A percentile compares a stretch with the other conserved stretches of the same genome.
Conservation (phyloP, 495 filamentous ascomycete genomes). For the Tetracladium marchalianum region DNA sequence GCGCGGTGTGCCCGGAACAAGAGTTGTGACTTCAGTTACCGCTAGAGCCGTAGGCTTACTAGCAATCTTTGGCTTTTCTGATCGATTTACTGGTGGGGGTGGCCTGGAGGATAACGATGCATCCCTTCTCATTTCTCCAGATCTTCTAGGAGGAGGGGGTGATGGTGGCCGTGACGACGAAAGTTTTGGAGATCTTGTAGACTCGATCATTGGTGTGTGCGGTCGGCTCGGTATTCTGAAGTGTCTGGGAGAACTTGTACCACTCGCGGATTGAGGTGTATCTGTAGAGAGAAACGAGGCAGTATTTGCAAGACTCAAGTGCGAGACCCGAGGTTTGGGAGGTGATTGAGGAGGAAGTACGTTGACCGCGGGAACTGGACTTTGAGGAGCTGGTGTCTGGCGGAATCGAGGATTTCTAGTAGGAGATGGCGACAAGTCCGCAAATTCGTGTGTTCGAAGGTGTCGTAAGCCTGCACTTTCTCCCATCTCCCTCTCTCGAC, state of each 20-base stretch:
- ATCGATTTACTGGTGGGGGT: constrained; percentile 71
- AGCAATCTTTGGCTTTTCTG: constrained; percentile 69
- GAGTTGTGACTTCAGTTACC: constrained; percentile 18
- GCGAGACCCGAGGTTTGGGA: constrained; percentile 35
- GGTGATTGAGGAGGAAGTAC: constrained; percentile 71
- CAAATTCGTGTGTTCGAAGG: constrained; percentile 4
- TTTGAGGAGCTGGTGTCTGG: constrained; percentile 4
- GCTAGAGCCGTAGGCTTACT: constrained; percentile 30
- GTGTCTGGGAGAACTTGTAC: constrained; percentile 36
- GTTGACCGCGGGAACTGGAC: constrained; percentile 39
- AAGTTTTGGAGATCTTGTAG: constrained; percentile 31
- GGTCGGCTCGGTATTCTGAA: constrained; percentile 43
- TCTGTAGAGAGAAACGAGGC: constrained; percentile 35
- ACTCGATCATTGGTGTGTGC: constrained; percentile 37
- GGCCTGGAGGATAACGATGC: constrained; percentile 24
- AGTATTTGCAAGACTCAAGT: constrained; percentile 26
- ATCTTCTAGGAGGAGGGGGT: constrained; percentile 44
- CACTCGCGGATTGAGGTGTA: constrained; percentile 32
- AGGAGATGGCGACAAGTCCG: constrained; percentile 29
- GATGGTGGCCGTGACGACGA: constrained; percentile 36
- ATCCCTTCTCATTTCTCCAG: constrained; percentile 37
- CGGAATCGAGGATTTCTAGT: constrained; percentile 5
- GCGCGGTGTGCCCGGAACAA: constrained; percentile 8
- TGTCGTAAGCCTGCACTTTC: constrained; percentile 4
- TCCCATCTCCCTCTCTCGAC: constrained; percentile 7